phyloP scores from a whole-genome alignment of 2,329 filamentous ascomycete species.

The Aspergillus udagawae region DNA sequence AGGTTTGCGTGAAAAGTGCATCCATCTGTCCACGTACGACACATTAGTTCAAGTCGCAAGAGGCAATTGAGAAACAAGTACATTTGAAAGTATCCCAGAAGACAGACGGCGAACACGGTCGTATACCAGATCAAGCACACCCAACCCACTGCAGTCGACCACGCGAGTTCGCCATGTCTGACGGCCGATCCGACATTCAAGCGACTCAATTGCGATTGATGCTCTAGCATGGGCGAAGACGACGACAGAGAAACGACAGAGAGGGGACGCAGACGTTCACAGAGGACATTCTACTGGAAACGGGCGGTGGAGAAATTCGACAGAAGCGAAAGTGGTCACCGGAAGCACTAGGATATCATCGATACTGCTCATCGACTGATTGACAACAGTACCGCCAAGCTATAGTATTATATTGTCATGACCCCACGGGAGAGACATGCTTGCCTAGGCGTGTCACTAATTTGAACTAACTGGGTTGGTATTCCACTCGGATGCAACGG shows the following conservation, averaged over 20 bases:
- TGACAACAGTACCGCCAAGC: background rate
- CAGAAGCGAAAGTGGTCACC: background rate
- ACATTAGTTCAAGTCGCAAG: background rate
- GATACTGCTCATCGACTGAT: background rate
- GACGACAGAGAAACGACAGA: conserved; percentile 2
- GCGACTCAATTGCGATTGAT: conserved; percentile 18
- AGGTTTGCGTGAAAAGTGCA: conserved; percentile 49
- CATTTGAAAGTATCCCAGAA: conserved; percentile 58
- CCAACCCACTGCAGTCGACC: conserved; percentile 44
- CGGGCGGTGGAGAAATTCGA: background rate
- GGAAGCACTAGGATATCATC: background rate
- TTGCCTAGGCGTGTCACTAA: background rate
- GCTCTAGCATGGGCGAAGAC: conserved; percentile 27
- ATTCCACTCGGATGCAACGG: conserved; percentile 8
- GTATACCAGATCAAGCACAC: conserved; percentile 53
- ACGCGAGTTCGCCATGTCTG: conserved; percentile 23
- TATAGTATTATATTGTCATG: background rate
- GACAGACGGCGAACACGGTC: conserved; percentile 53
- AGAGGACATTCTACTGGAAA: conserved; percentile 15
- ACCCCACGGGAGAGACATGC: background rate
- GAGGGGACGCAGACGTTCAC: background rate
- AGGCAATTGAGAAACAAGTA: conserved; percentile 30
- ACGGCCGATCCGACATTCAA: conserved; percentile 20
- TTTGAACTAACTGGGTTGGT: background rate
- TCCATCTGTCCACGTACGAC: conserved; percentile 43